A percentile compares a stretch with the other conserved stretches of the same genome.
Evolutionary conservation across 2,329 filamentous ascomycete species (phyloP).

Genomic region (Exophiala viscosa): DNA sequence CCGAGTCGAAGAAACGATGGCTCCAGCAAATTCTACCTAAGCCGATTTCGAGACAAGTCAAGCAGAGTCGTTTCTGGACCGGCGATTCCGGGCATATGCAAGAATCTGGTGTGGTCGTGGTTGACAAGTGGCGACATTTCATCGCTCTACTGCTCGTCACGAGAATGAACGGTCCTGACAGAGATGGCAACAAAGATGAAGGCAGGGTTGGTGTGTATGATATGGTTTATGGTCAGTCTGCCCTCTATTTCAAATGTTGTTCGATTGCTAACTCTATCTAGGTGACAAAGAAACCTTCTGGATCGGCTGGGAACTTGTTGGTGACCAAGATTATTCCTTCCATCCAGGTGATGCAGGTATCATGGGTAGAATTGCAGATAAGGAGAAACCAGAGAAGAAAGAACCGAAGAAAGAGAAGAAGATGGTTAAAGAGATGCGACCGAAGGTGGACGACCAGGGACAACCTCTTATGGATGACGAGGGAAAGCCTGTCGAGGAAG

Average conservation of each 20-base stretch:
- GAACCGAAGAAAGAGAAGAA: conserved; percentile 7
- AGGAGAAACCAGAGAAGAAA: background rate
- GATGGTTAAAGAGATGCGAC: conserved; percentile 20
- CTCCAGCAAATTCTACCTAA: conserved; percentile 43
- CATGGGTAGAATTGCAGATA: conserved; percentile 18
- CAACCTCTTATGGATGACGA: conserved; percentile 2
- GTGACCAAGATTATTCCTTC: conserved; percentile 43
- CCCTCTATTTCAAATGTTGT: background rate
- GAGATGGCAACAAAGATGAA: conserved; percentile 39
- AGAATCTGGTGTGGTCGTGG: conserved; percentile 46
- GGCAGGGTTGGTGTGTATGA: conserved; percentile 44
- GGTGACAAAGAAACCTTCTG: conserved; percentile 52
- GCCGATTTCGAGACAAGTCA: conserved; percentile 41
- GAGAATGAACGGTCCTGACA: conserved; percentile 39
- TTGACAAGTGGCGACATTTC: conserved; percentile 48
- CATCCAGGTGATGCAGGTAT: conserved; percentile 38
- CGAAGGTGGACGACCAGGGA: background rate
- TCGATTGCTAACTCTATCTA: conserved; percentile 18
- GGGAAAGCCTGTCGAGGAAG: conserved; percentile 5
- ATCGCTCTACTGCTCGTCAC: conserved; percentile 41
- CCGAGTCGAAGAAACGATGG: conserved; percentile 37
- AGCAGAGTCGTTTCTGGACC: conserved; percentile 31
- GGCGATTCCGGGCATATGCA: conserved; percentile 33
- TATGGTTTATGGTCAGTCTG: conserved; percentile 43
- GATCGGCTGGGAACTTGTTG: conserved; percentile 47